Evolutionary conservation across 805 yeast genomes (phyloP).

Genomic region (Ogataea paradorogensis): DNA sequence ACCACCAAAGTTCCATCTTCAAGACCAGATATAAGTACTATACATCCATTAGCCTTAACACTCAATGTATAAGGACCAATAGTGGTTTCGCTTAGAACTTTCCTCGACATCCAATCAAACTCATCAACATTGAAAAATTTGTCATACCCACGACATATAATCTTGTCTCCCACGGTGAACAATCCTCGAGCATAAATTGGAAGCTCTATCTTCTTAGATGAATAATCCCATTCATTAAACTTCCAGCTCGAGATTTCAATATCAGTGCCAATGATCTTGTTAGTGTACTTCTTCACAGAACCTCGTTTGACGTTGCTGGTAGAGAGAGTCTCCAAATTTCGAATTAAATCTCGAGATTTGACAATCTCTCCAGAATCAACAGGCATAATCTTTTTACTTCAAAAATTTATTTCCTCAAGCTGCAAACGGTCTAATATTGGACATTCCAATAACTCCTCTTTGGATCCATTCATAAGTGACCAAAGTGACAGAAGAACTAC

Average conservation of each 20-base stretch:
- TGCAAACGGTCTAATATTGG: constrained; percentile 30
- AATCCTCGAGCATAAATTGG: constrained; percentile 85
- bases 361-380: background rate
- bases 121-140: constrained; percentile 88
- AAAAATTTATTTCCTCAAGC: constrained; percentile 14
- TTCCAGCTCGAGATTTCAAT: constrained; percentile 55
- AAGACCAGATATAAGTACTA: constrained; percentile 76
- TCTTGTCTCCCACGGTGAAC: constrained; percentile 49
- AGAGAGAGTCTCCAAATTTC: constrained; percentile 13
- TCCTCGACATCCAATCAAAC: constrained; percentile 48
- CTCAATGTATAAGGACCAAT: constrained; percentile 79
- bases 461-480: constrained; percentile 60
- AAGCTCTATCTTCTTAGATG: constrained; percentile 47
- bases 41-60: constrained; percentile 91
- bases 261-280: constrained; percentile 23
- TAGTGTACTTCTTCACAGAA: constrained; percentile 24
- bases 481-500: constrained; percentile 69
- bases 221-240: constrained; percentile 88
- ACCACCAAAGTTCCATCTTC: constrained; percentile 75
- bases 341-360: constrained; percentile 8
- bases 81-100: constrained; percentile 44
- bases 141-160: constrained; percentile 86
- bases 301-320: constrained; percentile 21
- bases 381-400: background rate
- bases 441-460: constrained; percentile 35